Evolutionary conservation across 306 rosid species (phyloP).

Genomic region (Sicyos edulis): DNA sequence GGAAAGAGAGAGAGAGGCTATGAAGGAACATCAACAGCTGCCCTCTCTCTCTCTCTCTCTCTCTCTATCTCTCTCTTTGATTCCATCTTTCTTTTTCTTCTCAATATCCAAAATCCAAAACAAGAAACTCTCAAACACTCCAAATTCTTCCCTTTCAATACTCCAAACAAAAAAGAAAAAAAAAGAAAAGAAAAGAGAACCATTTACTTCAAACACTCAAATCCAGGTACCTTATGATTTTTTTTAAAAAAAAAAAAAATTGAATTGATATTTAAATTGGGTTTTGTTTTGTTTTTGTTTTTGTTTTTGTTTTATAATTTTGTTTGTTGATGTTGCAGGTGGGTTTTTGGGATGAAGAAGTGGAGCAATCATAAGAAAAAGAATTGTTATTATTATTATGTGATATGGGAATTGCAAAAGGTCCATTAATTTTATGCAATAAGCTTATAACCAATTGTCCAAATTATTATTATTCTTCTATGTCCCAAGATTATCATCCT

Average conservation of each 20-base stretch:
- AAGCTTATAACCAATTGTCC: slow-evolving; percentile 14
- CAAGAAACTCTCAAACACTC: background rate
- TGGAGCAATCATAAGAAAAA: slow-evolving; percentile 11
- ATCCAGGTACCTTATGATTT: background rate
- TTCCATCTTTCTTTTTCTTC: background rate
- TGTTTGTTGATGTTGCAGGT: background rate
- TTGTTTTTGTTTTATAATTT: background rate
- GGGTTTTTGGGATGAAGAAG: slow-evolving; percentile 18
- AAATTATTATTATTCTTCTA: slow-evolving; percentile 45
- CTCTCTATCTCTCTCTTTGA: background rate
- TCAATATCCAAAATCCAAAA: background rate
- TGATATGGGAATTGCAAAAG: slow-evolving; percentile 56
- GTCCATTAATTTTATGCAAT: slow-evolving; percentile 27
- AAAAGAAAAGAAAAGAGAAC: background rate
- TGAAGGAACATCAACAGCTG: slow-evolving; percentile 7
- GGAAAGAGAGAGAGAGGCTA: background rate
- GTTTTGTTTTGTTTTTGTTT: background rate
- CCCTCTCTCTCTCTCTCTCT: background rate
- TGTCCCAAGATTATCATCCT: slow-evolving; percentile 85
- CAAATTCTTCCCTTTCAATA: background rate
- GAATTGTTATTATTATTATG: slow-evolving; percentile 9
- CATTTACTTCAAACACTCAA: slow-evolving; percentile 13
- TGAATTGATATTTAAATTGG: background rate
- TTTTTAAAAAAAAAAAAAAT: background rate
- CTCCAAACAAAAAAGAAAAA: background rate